A percentile compares a stretch with the other conserved stretches of the same genome.
These are phyloP conservation scores for Solanum clarkiae DNA, from an alignment of 257 asterid genomes.

Conservation along the genomic window DNA sequence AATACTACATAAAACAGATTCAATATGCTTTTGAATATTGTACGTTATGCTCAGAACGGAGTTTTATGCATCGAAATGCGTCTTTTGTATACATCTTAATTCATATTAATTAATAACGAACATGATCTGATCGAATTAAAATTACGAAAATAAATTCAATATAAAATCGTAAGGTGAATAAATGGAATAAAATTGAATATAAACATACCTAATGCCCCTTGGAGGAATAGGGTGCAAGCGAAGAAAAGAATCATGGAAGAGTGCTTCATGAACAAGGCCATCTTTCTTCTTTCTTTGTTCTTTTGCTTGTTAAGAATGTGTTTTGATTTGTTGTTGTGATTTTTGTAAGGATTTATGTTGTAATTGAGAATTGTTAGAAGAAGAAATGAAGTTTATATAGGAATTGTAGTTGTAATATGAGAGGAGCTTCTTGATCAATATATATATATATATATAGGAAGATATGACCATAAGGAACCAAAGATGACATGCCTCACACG, in stretches of 20 bases:
- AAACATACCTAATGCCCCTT: constrained; percentile 25
- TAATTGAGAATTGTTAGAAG: neutral
- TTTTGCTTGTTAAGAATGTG: neutral
- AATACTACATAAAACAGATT: neutral
- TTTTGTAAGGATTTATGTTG: neutral
- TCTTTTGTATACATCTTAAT: neutral
- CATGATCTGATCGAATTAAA: neutral
- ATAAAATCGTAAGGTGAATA: neutral
- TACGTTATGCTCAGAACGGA: neutral
- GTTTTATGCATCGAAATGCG: neutral
- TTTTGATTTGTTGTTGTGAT: neutral
- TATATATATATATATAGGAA: neutral
- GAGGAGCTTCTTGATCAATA: neutral
- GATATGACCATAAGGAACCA: neutral
- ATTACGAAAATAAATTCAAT: neutral
- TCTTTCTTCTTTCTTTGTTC: constrained; percentile 8
- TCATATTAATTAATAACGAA: neutral
- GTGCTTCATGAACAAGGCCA: constrained; percentile 23
- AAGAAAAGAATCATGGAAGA: constrained; percentile 26
- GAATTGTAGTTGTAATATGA: neutral
- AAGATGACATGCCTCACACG: neutral
- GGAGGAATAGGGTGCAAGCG: constrained; percentile 32
- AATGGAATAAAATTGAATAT: neutral
- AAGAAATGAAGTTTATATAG: neutral
- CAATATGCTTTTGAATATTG: neutral